These are phyloP conservation scores for Drechslerella stenobrocha DNA, from an alignment of 2,329 filamentous ascomycete species.

Conservation along the genomic window DNA sequence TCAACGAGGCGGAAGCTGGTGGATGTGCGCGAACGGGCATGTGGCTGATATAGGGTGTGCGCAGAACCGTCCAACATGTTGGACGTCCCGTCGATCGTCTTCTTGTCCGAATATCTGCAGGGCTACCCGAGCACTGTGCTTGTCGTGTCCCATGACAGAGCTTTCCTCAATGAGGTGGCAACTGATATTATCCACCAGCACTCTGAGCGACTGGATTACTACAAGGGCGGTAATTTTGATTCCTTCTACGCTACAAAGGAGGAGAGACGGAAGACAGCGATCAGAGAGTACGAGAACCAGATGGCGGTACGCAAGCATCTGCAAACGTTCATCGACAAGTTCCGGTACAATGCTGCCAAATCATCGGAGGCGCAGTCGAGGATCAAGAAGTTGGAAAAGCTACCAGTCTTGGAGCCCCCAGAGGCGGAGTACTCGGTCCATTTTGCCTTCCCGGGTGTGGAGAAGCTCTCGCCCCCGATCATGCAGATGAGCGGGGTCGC, in stretches of 20 bases:
- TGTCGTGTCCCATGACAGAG: slow-evolving; percentile 97
- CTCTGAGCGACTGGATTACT: slow-evolving; percentile 95
- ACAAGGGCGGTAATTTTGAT: slow-evolving; percentile 95
- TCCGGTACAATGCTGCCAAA: slow-evolving; percentile 98
- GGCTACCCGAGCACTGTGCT: slow-evolving; percentile 90
- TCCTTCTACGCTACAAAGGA: slow-evolving; percentile 97
- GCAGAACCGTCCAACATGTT: slow-evolving; percentile 98
- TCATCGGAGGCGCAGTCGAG: slow-evolving; percentile 96
- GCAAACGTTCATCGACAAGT: slow-evolving; percentile 99
- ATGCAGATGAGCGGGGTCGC: slow-evolving; percentile 93
- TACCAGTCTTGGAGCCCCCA: slow-evolving; percentile 86
- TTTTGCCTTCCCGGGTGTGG: slow-evolving; percentile 95
- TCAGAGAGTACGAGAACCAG: slow-evolving; percentile 97
- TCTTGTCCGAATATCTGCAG: slow-evolving; percentile 93
- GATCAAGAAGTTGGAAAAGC: slow-evolving; percentile 98
- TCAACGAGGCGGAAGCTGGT: neutral
- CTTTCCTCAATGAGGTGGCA: slow-evolving; percentile 98
- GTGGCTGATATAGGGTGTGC: slow-evolving; percentile 50
- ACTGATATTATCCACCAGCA: slow-evolving; percentile 99
- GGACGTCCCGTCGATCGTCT: slow-evolving; percentile 99
- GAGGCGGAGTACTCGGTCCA: slow-evolving; percentile 94
- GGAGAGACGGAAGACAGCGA: slow-evolving; percentile 92
- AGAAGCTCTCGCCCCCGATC: slow-evolving; percentile 95
- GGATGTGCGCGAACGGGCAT: neutral
- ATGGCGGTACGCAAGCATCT: slow-evolving; percentile 91